Percentiles rank a stretch among this genome's conserved stretches.
Conservation (phyloP, 176 grass and related monocot species). For the Paspalum notatum region DNA sequence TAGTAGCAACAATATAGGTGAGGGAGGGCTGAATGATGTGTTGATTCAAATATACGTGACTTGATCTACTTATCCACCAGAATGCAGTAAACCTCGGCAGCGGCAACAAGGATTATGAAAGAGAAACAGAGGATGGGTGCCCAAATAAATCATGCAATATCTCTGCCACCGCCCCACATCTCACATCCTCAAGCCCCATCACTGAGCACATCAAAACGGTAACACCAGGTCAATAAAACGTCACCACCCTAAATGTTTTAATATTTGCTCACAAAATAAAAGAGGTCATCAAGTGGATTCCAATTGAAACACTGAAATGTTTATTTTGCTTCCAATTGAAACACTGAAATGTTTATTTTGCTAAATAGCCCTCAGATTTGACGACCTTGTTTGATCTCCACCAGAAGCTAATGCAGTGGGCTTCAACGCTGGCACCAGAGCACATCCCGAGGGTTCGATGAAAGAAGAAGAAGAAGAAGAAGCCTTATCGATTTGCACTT, state of each 20-base stretch:
- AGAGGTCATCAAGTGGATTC: neutral
- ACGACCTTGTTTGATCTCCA: neutral
- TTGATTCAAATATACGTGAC: neutral
- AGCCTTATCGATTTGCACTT: neutral
- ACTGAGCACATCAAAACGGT: neutral
- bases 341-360: neutral
- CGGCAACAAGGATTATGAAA: neutral
- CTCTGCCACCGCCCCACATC: neutral
- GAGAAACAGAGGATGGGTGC: neutral
- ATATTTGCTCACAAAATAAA: neutral
- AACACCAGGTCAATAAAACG: neutral
- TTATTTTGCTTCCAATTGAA: neutral
- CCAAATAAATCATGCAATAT: neutral
- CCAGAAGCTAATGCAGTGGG: slow-evolving; percentile 26
- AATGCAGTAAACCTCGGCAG: neutral
- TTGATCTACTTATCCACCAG: neutral
- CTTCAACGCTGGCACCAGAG: slow-evolving; percentile 34
- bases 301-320: neutral
- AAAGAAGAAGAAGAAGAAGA: neutral
- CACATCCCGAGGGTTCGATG: neutral
- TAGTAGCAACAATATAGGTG: neutral
- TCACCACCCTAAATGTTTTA: neutral
- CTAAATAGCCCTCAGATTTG: slow-evolving; percentile 30
- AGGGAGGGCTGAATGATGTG: neutral
- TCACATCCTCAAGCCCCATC: neutral